phyloP scores from a whole-genome alignment of 129 eudicot species.

The Pseudognaphalium luteoalbum region DNA sequence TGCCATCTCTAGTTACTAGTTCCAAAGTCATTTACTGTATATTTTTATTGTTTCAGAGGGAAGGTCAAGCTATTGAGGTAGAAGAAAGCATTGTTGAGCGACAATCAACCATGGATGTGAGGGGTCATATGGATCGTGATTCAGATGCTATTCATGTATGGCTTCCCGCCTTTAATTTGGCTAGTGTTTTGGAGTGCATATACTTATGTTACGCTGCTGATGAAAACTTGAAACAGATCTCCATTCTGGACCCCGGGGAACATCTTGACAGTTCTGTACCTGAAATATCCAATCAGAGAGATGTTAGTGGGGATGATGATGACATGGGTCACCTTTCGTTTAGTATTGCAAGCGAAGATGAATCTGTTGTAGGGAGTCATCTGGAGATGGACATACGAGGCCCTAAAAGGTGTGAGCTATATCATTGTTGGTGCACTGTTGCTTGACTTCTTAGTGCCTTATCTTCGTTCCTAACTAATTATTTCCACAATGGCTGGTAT shows the following conservation, averaged over 20 bases:
- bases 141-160: slow-evolving; percentile 62
- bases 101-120: slow-evolving; percentile 49
- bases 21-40: slow-evolving; percentile 5
- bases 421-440: background rate
- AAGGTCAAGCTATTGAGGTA: slow-evolving; percentile 57
- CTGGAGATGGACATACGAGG: slow-evolving; percentile 28
- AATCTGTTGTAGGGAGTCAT: slow-evolving; percentile 35
- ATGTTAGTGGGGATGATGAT: slow-evolving; percentile 30
- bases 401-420: slow-evolving; percentile 39
- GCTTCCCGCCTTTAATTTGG: background rate
- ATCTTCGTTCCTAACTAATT: background rate
- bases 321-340: slow-evolving; percentile 39
- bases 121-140: slow-evolving; percentile 46
- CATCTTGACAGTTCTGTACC: slow-evolving; percentile 23
- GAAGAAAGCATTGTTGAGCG: slow-evolving; percentile 58
- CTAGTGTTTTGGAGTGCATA: slow-evolving; percentile 9
- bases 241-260: slow-evolving; percentile 46
- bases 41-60: slow-evolving; percentile 38
- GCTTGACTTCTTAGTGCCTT: slow-evolving; percentile 4
- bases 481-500: background rate
- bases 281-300: slow-evolving; percentile 30
- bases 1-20: background rate
- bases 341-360: slow-evolving; percentile 49
- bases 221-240: slow-evolving; percentile 39
- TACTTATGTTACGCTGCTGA: slow-evolving; percentile 21